Conservation (phyloP, 2,329 filamentous ascomycete species). For the Cytospora piceicola region DNA sequence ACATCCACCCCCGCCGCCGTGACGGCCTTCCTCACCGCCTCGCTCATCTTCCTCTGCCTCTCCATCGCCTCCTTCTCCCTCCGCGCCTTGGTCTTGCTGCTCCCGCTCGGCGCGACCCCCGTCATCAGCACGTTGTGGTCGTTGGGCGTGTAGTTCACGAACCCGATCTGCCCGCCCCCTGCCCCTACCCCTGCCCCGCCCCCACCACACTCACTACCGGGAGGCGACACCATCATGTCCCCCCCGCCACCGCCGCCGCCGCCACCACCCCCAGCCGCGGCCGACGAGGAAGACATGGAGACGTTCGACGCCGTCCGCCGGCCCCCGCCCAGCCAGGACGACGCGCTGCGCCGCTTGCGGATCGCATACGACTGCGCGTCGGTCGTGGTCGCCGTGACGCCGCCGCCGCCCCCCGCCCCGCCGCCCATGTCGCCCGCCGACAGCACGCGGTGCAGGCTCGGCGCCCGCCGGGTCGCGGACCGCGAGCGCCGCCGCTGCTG, state of each 20-base stretch:
- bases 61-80: conserved; percentile 87
- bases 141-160: conserved; percentile 87
- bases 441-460: conserved; percentile 26
- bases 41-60: conserved; percentile 68
- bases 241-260: neutral
- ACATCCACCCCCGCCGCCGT: conserved; percentile 72
- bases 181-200: conserved; percentile 34
- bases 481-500: conserved; percentile 44
- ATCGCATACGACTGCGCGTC: conserved; percentile 28
- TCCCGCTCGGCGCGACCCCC: conserved; percentile 89
- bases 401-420: no score
- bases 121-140: conserved; percentile 81
- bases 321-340: conserved; percentile 21
- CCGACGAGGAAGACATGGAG: neutral
- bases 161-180: conserved; percentile 53
- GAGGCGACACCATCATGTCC: neutral
- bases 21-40: conserved; percentile 71
- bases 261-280: neutral
- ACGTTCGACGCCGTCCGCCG: conserved; percentile 12
- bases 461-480: conserved; percentile 33
- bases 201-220: conserved; percentile 32
- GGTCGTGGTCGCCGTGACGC: conserved; percentile 17
- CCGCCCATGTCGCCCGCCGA: conserved; percentile 24
- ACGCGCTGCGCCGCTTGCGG: conserved; percentile 37
- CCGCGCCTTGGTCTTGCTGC: conserved; percentile 91